Percentiles rank a stretch among this genome's conserved stretches.
phyloP scores from a whole-genome alignment of 768 basidiomycete species.

The Infundibulicybe gibba region DNA sequence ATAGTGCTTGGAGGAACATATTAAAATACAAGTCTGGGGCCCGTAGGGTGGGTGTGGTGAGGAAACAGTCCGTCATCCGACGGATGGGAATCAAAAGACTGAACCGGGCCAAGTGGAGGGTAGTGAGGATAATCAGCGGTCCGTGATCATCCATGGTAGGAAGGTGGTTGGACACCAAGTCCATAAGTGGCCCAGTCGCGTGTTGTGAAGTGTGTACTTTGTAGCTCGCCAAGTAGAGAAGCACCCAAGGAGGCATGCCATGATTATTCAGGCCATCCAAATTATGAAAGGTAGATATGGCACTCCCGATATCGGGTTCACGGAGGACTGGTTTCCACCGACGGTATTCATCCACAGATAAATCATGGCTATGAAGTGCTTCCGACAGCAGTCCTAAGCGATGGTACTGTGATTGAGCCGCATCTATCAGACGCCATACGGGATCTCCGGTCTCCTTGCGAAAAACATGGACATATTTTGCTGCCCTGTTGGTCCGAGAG shows the following conservation, averaged over 20 bases:
- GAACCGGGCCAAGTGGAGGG: slow-evolving; percentile 46
- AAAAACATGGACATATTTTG: slow-evolving; percentile 29
- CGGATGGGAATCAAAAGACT: slow-evolving; percentile 44
- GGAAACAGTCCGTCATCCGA: slow-evolving; percentile 37
- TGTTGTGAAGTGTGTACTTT: slow-evolving; percentile 43
- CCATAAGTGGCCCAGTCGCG: slow-evolving; percentile 37
- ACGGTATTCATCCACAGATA: slow-evolving; percentile 32
- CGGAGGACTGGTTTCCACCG: slow-evolving; percentile 34
- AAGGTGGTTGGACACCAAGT: slow-evolving; percentile 40
- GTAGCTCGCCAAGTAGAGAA: slow-evolving; percentile 43
- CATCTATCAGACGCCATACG: slow-evolving; percentile 36
- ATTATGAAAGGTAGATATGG: slow-evolving; percentile 17
- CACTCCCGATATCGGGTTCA: slow-evolving; percentile 27
- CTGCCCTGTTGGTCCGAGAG: slow-evolving; percentile 18
- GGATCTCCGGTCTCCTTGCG: slow-evolving; percentile 30
- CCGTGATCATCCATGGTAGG: slow-evolving; percentile 26
- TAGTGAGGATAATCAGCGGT: slow-evolving; percentile 41
- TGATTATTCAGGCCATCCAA: neutral
- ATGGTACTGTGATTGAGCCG: slow-evolving; percentile 24
- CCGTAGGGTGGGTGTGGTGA: slow-evolving; percentile 24
- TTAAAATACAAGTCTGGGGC: slow-evolving; percentile 40
- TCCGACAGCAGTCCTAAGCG: slow-evolving; percentile 15
- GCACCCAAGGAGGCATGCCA: slow-evolving; percentile 47
- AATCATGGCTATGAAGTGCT: slow-evolving; percentile 24
- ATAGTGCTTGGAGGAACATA: slow-evolving; percentile 47